Evolutionary conservation across 1,284 basidiomycete genomes (phyloP), one percentile per base, ranked within the genome.

Genomic region (Coniophora puteana): DNA sequence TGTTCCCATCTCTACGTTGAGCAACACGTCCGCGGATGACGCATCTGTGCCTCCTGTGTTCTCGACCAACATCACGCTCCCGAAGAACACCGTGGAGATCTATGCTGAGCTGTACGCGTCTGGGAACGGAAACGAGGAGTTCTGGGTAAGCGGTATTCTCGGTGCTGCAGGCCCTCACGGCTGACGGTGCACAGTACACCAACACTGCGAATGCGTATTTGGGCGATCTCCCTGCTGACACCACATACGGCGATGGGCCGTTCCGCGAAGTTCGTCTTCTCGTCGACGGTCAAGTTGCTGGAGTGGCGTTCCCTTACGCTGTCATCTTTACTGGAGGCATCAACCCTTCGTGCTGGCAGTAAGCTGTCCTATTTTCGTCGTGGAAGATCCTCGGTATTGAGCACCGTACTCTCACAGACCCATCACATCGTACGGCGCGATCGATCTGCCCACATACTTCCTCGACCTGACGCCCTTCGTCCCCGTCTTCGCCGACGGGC

Each of bases 311-410:
- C 58, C 89, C 89, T 8, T 91, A 85, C 50, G 76, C 83, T 3
- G 79, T 84, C 23, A 78, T 90, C 28, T 91, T 89, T 52, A 91
- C 87, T 0, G 88, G 88, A n/a, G 87, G 84, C 0, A 78, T 89
- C 47, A 69, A 79, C 13, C 86, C 86, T 1, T 68, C 77, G 2
- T 72, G 80, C 30, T 91, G 88, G 88, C 74, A 77, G 78, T 82
- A 46, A 12, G 65, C 30, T 1, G 22, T 25, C 20, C 18, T 16
- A 2, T 5, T 17, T 26, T 27, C 17, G 5, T n/a, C n/a, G n/a
- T n/a, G n/a, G n/a, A 31, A 23, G 11, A 8, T 13, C 23, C 14
- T 5, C 20, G 25, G 7, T n/a, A 26, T 24, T 12, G 18, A 31
- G 28, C 30, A 33, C 42, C 22, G 12, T 24, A 8, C 31, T 40